Percentiles rank a stretch among this genome's conserved stretches.
Evolutionary conservation across 176 grass and related monocot species (phyloP).

Genomic region (Saccharum spontaneum): DNA sequence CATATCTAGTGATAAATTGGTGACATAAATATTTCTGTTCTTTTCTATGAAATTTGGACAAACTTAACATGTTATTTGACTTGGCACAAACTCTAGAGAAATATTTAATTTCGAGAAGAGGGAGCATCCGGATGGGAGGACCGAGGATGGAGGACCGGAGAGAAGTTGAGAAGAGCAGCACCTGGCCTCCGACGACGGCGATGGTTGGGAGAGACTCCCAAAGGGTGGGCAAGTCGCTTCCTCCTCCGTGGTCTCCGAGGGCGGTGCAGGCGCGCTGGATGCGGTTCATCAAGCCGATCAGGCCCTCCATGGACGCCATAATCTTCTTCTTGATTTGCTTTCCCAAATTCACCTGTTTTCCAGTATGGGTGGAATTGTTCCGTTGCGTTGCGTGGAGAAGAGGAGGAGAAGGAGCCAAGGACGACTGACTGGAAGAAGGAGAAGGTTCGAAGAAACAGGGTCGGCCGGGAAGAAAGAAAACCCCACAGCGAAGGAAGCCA

Average conservation of each 20-base stretch:
- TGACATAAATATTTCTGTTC: too few species aligned
- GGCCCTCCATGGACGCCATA: constrained; percentile 52
- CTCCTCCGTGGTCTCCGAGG: constrained; percentile 61
- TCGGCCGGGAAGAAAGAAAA: not conserved
- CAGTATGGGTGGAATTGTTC: not conserved
- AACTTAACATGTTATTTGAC: too few species aligned
- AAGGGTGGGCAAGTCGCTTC: constrained; percentile 51
- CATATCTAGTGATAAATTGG: too few species aligned
- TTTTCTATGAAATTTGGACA: too few species aligned
- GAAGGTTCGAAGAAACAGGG: not conserved
- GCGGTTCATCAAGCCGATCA: constrained; percentile 73
- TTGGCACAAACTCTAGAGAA: too few species aligned
- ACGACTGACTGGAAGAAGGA: not conserved
- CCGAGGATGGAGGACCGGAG: not conserved
- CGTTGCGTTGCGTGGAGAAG: not conserved
- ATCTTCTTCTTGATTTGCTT: not conserved
- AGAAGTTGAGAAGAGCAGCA: constrained; percentile 7
- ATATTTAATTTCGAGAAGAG: too few species aligned
- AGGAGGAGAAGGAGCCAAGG: not conserved
- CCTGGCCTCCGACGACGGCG: constrained; percentile 81
- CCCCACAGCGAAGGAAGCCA: constrained; percentile 1
- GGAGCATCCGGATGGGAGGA: not conserved
- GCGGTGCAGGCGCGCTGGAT: constrained; percentile 76
- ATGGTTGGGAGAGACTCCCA: constrained; percentile 80
- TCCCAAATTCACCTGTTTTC: not conserved